Conservation (phyloP, 257 asterid species). For the Buddleja alternifolia region DNA sequence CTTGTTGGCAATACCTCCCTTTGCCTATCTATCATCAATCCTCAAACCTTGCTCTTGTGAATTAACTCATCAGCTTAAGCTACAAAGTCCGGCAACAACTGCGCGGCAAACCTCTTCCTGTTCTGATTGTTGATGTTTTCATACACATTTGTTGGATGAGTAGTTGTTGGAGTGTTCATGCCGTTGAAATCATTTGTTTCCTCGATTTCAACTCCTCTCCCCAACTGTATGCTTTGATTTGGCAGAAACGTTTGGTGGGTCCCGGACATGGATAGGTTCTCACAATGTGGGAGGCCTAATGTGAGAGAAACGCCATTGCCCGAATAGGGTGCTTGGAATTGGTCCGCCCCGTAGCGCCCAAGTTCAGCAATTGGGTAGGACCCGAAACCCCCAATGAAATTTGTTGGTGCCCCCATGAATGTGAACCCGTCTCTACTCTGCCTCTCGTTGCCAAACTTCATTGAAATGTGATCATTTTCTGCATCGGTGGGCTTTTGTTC, state of each 20-base stretch:
- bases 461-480: conserved; percentile 44
- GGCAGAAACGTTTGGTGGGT: conserved; percentile 68
- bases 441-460: conserved; percentile 59
- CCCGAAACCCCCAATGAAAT: conserved; percentile 90
- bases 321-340: conserved; percentile 69
- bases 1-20: conserved; percentile 10
- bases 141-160: conserved; percentile 56
- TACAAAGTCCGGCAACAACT: conserved; percentile 86
- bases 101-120: conserved; percentile 82
- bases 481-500: conserved; percentile 45
- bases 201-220: conserved; percentile 56
- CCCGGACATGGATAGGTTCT: conserved; percentile 68
- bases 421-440: conserved; percentile 68
- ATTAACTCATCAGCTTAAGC: conserved; percentile 38
- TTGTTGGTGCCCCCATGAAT: conserved; percentile 74
- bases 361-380: conserved; percentile 75
- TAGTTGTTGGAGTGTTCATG: conserved; percentile 46
- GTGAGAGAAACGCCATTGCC: conserved; percentile 86
- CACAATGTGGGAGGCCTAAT: conserved; percentile 86
- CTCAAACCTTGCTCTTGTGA: background rate
- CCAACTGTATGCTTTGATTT: conserved; percentile 57
- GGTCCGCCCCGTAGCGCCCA: conserved; percentile 68
- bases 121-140: conserved; percentile 75
- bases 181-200: conserved; percentile 53
- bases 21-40: conserved; percentile 14